These are phyloP conservation scores for Fusarium buharicum DNA, from an alignment of 2,329 filamentous ascomycete genomes.

Conservation along the genomic window DNA sequence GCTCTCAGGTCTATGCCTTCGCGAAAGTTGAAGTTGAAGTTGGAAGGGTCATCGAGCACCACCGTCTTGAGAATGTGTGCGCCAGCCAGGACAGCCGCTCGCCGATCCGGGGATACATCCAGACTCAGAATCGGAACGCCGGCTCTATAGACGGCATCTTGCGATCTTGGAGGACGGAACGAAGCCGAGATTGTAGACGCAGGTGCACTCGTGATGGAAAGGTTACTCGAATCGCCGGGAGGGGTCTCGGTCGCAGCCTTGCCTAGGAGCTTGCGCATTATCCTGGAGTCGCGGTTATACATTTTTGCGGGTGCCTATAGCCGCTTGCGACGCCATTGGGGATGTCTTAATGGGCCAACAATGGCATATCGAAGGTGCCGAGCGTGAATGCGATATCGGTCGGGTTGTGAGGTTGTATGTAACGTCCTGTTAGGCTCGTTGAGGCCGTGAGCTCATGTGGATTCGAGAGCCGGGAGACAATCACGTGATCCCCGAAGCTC, in stretches of 20 bases:
- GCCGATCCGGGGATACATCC: conserved; percentile 67
- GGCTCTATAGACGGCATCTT: conserved; percentile 64
- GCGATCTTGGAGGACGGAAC: conserved; percentile 65
- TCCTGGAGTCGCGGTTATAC: conserved; percentile 65
- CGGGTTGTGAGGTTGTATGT: background rate
- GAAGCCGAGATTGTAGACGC: conserved; percentile 50
- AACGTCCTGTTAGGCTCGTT: conserved; percentile 9
- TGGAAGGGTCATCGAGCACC: conserved; percentile 59
- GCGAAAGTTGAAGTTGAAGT: conserved; percentile 56
- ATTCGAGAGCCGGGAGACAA: conserved; percentile 1
- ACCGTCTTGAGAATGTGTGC: conserved; percentile 70
- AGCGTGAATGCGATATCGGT: conserved; percentile 9
- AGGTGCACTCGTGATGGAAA: conserved; percentile 59
- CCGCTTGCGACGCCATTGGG: conserved; percentile 50
- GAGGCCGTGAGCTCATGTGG: conserved; percentile 36
- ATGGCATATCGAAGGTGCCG: conserved; percentile 28
- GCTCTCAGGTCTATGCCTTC: conserved; percentile 69
- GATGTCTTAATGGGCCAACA: conserved; percentile 21
- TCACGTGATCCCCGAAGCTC: conserved; percentile 16
- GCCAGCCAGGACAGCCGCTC: conserved; percentile 66
- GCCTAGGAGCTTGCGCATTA: conserved; percentile 70
- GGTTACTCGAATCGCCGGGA: conserved; percentile 52
- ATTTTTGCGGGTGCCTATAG: conserved; percentile 50
- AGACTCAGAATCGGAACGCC: conserved; percentile 66
- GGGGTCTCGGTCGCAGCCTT: conserved; percentile 61